phyloP scores from a whole-genome alignment of 2,329 filamentous ascomycete genomes.

The Colletotrichum trifolii region DNA sequence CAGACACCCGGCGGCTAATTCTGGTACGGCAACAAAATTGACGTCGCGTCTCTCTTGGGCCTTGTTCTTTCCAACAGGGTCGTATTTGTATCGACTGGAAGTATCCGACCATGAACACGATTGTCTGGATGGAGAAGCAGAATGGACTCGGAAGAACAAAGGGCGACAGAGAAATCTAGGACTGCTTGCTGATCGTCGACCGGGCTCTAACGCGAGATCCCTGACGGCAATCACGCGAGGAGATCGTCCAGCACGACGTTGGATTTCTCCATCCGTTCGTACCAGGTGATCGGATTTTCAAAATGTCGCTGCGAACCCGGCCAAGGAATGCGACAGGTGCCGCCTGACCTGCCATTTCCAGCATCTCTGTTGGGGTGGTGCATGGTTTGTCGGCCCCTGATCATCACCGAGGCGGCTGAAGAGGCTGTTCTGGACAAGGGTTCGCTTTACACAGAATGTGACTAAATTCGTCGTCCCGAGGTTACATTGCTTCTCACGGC shows the following conservation, averaged over 20 bases:
- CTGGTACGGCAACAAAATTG: background rate
- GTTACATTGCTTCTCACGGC: too few species aligned
- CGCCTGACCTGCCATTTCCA: background rate
- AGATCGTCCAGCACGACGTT: constrained; percentile 12
- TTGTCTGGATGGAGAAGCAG: background rate
- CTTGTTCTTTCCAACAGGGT: too few species aligned
- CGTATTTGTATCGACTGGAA: too few species aligned
- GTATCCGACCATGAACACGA: background rate
- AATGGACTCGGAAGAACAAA: background rate
- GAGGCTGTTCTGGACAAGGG: constrained; percentile 1
- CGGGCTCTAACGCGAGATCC: constrained; percentile 2
- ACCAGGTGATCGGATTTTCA: constrained; percentile 30
- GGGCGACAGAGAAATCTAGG: background rate
- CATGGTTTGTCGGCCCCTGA: background rate
- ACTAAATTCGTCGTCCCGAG: too few species aligned
- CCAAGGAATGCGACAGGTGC: constrained; percentile 5
- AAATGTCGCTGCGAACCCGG: constrained; percentile 20
- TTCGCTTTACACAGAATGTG: too few species aligned
- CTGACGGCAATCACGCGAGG: constrained; percentile 31
- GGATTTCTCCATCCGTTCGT: constrained; percentile 33
- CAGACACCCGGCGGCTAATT: constrained; percentile 7
- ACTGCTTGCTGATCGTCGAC: too few species aligned
- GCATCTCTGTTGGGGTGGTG: background rate
- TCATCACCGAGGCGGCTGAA: constrained; percentile 6
- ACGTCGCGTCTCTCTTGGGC: too few species aligned